Base-by-base conservation (phyloP, 352 stramenopile species). In the Globisporangium spiculum region DNA sequence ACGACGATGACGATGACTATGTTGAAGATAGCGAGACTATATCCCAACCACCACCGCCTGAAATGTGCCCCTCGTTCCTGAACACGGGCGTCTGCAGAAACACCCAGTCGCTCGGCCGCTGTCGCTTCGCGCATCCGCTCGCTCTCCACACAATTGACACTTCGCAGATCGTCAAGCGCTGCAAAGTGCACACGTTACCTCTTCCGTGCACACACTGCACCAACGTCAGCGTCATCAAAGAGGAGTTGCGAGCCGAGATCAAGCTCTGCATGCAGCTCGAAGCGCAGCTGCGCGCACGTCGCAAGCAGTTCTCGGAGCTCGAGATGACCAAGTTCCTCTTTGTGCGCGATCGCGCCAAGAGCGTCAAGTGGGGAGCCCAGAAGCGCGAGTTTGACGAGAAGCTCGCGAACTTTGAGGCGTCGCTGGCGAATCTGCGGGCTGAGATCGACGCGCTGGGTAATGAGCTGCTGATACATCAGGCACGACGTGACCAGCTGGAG, bases 71-170 rank as follows among this genome's bases (percentile, higher is more conserved):
- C 18, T 87, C 83, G 1, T 93, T 89, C 64, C 32, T 65, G 0
- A 60, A 68, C 10, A 73, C 71, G 7, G 86, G 86, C 22, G 61
- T 94, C 16, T 94, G 84, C 56, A 62, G 58, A 6, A 90, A 89
- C 61, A 77, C 90, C 34, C 79, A 90, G 57, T 72, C 81, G 8
- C 76, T 91, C 27, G 82, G 83, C 1, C 79, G 84, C 0, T 94
- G 86, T 60, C 70, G 78, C 9, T 94, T 84, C 65, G 76, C 75
- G 9, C 86, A 94, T 55, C 84, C 83, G 20, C 56, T 75, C 3
- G 55, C 75, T 6, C 32, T 90, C 1, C 86, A 91, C 60, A 70
- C 30, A 4, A 87, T 94, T 48, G 81, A 94, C 60, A 89, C 67
- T 18, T 68, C 59, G n/a, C 68, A 34, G 14, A 48, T 91, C 48